Evolutionary conservation across 2,329 filamentous ascomycete species (phyloP).

Genomic region (Hypoxylon sp.): DNA sequence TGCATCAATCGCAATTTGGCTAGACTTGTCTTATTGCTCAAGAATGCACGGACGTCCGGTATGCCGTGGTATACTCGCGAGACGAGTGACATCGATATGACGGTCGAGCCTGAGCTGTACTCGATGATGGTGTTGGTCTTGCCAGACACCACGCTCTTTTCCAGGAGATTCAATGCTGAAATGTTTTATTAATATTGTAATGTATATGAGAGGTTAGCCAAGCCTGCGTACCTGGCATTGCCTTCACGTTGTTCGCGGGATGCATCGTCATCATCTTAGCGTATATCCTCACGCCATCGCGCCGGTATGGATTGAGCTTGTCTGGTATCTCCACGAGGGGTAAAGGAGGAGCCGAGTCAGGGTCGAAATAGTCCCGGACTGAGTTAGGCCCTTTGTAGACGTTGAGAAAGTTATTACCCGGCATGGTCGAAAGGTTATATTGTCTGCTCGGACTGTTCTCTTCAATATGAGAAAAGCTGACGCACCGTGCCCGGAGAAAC

Average conservation of each 20-base stretch:
- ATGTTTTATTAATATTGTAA: slow-evolving; percentile 11
- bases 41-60: slow-evolving; percentile 65
- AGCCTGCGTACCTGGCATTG: slow-evolving; percentile 65
- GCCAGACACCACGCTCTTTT: slow-evolving; percentile 56
- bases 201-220: background rate
- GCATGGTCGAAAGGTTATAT: slow-evolving; percentile 41
- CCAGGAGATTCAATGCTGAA: slow-evolving; percentile 65
- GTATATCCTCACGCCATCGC: slow-evolving; percentile 72
- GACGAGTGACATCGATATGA: slow-evolving; percentile 70
- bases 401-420: slow-evolving; percentile 58
- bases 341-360: slow-evolving; percentile 68
- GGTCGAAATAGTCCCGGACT: slow-evolving; percentile 70
- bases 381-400: slow-evolving; percentile 70
- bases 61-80: slow-evolving; percentile 65
- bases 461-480: slow-evolving; percentile 2
- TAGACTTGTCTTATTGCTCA: slow-evolving; percentile 70
- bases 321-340: slow-evolving; percentile 73
- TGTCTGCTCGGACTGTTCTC: slow-evolving; percentile 1
- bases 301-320: slow-evolving; percentile 67
- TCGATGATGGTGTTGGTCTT: slow-evolving; percentile 68
- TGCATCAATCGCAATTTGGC: slow-evolving; percentile 68
- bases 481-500: background rate
- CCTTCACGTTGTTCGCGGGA: slow-evolving; percentile 75
- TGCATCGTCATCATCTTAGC: slow-evolving; percentile 76
- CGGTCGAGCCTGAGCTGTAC: slow-evolving; percentile 72